Evolutionary conservation across 2,329 filamentous ascomycete species (phyloP).

Genomic region (Emergomyces pasteurianus): DNA sequence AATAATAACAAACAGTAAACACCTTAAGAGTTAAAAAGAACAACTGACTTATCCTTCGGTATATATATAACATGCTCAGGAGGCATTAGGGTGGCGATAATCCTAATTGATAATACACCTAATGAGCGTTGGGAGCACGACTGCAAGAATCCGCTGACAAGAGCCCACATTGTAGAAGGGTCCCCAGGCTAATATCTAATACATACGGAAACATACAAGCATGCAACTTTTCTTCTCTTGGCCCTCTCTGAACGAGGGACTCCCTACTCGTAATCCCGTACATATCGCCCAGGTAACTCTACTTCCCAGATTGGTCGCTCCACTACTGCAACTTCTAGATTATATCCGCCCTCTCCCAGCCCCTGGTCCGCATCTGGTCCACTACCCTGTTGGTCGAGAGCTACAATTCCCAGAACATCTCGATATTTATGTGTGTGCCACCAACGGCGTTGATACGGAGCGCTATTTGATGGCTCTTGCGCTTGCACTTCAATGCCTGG

Average conservation of each 20-base stretch:
- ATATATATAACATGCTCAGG: no score
- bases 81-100: no score
- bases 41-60: no score
- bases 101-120: no score
- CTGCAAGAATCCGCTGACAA: no score
- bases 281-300: slow-evolving; percentile 61
- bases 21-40: no score
- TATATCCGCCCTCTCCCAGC: slow-evolving; percentile 15
- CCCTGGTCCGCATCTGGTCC: slow-evolving; percentile 21
- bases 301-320: slow-evolving; percentile 79
- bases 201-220: background rate
- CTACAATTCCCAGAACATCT: slow-evolving; percentile 69
- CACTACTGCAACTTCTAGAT: slow-evolving; percentile 68
- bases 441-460: slow-evolving; percentile 23
- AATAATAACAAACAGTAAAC: no score
- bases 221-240: background rate
- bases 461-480: slow-evolving; percentile 9
- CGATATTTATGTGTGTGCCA: slow-evolving; percentile 92
- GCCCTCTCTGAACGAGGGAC: background rate
- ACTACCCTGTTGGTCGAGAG: slow-evolving; percentile 28
- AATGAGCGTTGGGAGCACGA: no score
- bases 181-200: no score
- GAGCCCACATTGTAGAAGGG: no score
- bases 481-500: slow-evolving; percentile 14
- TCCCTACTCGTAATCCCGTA: slow-evolving; percentile 41